These are phyloP conservation scores for Diplodia scrobiculata DNA, from an alignment of 2,329 filamentous ascomycete genomes.

Conservation along the genomic window DNA sequence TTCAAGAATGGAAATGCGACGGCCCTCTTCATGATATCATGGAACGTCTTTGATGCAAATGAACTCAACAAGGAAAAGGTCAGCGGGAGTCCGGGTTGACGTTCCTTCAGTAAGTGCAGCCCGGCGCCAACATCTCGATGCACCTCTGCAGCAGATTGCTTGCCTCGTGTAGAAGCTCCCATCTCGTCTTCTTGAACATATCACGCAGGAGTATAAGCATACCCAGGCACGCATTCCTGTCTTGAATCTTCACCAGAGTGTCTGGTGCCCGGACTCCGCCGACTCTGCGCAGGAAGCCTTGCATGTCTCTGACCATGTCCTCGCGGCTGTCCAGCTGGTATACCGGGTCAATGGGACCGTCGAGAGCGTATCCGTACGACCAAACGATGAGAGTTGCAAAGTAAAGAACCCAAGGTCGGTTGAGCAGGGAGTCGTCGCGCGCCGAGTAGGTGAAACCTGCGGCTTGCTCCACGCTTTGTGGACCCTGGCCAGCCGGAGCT, in stretches of 20 bases:
- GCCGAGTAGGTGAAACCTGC: conserved; percentile 66
- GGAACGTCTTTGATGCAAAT: not conserved
- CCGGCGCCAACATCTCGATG: conserved; percentile 60
- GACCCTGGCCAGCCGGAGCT: conserved; percentile 7
- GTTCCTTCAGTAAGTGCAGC: conserved; percentile 13
- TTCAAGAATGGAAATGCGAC: not conserved
- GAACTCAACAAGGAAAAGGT: not conserved
- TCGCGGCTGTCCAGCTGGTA: conserved; percentile 60
- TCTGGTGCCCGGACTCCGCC: conserved; percentile 73
- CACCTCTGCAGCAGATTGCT: conserved; percentile 79
- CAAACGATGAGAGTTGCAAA: conserved; percentile 90
- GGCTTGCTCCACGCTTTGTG: conserved; percentile 39
- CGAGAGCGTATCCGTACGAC: conserved; percentile 89
- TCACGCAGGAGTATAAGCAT: conserved; percentile 79
- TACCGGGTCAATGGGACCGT: conserved; percentile 67
- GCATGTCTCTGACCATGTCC: conserved; percentile 76
- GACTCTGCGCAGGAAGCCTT: conserved; percentile 71
- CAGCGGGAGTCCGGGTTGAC: not conserved
- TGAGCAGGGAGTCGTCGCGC: conserved; percentile 83
- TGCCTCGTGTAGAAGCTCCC: conserved; percentile 90
- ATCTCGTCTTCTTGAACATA: conserved; percentile 78
- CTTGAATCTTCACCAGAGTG: conserved; percentile 70
- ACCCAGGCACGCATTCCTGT: conserved; percentile 80
- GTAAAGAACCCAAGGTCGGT: conserved; percentile 93
- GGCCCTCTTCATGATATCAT: not conserved